Evolutionary conservation across 306 rosid genomes (phyloP).

Genomic region (Canavalia gladiata): DNA sequence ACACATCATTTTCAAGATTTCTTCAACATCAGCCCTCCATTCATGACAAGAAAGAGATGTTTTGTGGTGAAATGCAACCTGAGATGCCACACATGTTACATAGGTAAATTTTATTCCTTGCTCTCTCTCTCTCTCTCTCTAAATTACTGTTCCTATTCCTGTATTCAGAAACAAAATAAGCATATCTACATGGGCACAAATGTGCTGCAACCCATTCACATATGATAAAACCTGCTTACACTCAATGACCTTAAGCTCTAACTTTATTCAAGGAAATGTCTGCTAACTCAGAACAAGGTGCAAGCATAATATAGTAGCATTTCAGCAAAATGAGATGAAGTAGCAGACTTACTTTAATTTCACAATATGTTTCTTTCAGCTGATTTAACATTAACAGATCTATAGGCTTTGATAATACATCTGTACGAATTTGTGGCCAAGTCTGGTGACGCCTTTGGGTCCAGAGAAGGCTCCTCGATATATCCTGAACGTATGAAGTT

Average conservation of each 20-base stretch:
- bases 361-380: constrained; percentile 86
- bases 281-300: constrained; percentile 16
- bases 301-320: not conserved
- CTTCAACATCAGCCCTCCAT: not conserved
- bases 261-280: constrained; percentile 21
- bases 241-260: constrained; percentile 6
- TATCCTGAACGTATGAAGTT: constrained; percentile 70
- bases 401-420: constrained; percentile 80
- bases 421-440: constrained; percentile 95
- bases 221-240: not conserved
- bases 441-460: constrained; percentile 97
- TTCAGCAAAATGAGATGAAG: constrained; percentile 32
- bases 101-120: too few relatives aligned
- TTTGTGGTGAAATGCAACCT: constrained; percentile 18
- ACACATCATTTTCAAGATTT: not conserved
- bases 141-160: not conserved
- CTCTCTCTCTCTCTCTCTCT: too few relatives aligned
- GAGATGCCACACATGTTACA: not conserved
- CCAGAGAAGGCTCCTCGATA: constrained; percentile 94
- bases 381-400: constrained; percentile 90
- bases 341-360: constrained; percentile 73
- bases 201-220: constrained; percentile 3
- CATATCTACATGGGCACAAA: not conserved
- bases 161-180: constrained; percentile 3
- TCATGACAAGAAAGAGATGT: not conserved